These are phyloP conservation scores for Lasiodiplodia citricola DNA, from an alignment of 2,329 filamentous ascomycete genomes.

Conservation along the genomic window DNA sequence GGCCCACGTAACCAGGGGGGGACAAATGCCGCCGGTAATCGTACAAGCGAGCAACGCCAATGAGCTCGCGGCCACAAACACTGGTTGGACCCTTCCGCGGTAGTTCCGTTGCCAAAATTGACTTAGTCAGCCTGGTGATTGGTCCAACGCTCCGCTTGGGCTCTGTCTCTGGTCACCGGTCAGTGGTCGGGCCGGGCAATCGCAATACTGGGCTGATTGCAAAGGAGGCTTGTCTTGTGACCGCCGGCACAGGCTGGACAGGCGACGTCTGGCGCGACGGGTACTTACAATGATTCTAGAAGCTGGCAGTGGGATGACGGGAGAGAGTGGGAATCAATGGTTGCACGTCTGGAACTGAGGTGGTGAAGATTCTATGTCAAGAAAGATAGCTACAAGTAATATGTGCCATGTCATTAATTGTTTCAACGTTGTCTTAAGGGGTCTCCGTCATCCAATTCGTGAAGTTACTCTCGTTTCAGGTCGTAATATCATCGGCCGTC, in stretches of 20 bases:
- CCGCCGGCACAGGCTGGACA: slow-evolving; percentile 6
- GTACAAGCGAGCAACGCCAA: slow-evolving; percentile 5
- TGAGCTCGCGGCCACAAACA: neutral
- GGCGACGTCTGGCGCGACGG: neutral
- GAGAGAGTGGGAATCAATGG: neutral
- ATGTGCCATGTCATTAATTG: slow-evolving; percentile 15
- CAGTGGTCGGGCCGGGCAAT: slow-evolving; percentile 18
- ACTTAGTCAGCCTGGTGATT: slow-evolving; percentile 22
- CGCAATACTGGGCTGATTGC: slow-evolving; percentile 22
- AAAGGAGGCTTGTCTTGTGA: slow-evolving; percentile 20
- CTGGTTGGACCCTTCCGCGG: slow-evolving; percentile 4
- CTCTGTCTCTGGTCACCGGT: slow-evolving; percentile 14
- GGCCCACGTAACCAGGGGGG: slow-evolving; percentile 8
- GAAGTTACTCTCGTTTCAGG: slow-evolving; percentile 13
- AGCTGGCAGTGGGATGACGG: neutral
- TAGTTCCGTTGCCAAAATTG: neutral
- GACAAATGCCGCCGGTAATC: neutral
- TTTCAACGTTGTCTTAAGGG: slow-evolving; percentile 22
- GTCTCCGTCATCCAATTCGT: slow-evolving; percentile 16
- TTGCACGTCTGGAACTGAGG: neutral
- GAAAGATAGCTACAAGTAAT: slow-evolving; percentile 17
- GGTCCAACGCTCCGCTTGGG: neutral
- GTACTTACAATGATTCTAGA: neutral
- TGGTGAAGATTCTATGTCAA: slow-evolving; percentile 16
- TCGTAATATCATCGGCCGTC: slow-evolving; percentile 11